Evolutionary conservation across 2,329 filamentous ascomycete species (phyloP).

Genomic region (Fusarium sp.): DNA sequence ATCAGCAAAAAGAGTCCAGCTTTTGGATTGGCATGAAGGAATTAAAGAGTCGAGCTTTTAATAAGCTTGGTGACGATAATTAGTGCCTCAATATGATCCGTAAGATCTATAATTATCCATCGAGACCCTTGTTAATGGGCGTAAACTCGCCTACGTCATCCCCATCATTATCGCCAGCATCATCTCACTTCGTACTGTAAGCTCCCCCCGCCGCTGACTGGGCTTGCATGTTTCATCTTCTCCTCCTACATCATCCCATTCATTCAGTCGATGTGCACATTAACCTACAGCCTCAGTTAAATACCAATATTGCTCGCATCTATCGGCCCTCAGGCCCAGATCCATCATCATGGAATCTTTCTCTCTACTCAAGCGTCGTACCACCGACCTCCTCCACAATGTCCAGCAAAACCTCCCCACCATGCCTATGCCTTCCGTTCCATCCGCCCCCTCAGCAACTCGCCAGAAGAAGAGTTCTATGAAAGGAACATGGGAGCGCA

Average conservation of each 20-base stretch:
- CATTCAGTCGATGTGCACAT: neutral
- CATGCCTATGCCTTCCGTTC: constrained; percentile 50
- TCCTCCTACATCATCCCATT: constrained; percentile 25
- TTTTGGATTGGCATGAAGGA: neutral
- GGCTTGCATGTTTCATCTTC: neutral
- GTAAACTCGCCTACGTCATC: constrained; percentile 33
- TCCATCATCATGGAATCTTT: constrained; percentile 57
- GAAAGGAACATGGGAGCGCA: constrained; percentile 69
- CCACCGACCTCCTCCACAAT: constrained; percentile 62
- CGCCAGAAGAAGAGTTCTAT: constrained; percentile 47
- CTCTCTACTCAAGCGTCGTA: constrained; percentile 62
- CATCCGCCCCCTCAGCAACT: constrained; percentile 46
- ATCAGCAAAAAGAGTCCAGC: constrained; percentile 2
- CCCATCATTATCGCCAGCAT: constrained; percentile 17
- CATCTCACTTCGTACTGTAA: constrained; percentile 34
- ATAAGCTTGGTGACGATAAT: neutral
- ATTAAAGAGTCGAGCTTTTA: neutral
- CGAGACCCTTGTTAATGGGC: constrained; percentile 15
- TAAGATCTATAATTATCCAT: constrained; percentile 8
- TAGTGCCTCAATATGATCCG: neutral
- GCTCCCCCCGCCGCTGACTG: constrained; percentile 36
- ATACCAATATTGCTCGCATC: neutral
- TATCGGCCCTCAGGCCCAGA: constrained; percentile 20
- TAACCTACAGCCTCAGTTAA: neutral
- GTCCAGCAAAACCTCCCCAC: constrained; percentile 57